Evolutionary conservation across 2,329 filamentous ascomycete genomes (phyloP).

Genomic region (Trichoderma sp.): DNA sequence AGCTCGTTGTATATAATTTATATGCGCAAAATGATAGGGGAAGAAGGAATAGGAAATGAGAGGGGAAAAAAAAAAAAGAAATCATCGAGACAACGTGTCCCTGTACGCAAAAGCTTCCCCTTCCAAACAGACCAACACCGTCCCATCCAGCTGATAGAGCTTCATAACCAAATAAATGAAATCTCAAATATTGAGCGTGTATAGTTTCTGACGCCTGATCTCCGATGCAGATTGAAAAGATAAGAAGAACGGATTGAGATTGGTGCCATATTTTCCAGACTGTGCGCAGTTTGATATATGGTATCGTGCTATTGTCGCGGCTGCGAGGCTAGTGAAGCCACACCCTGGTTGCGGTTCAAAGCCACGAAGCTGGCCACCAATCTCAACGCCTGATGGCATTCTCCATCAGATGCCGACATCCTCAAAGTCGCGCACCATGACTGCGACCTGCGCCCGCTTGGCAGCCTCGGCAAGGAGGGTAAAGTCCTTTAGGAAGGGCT

Average conservation of each 20-base stretch:
- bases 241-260: not conserved
- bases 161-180: not conserved
- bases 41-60: not conserved
- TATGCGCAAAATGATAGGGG: not conserved
- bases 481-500: constrained; percentile 74
- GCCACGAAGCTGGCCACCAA: not conserved
- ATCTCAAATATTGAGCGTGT: not conserved
- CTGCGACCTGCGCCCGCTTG: constrained; percentile 87
- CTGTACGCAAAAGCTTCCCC: not conserved
- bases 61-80: not conserved
- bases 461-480: constrained; percentile 89
- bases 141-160: constrained; percentile 1
- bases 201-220: not conserved
- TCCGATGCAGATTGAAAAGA: not conserved
- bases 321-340: not conserved
- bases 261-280: not conserved
- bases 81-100: not conserved
- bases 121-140: not conserved
- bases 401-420: constrained; percentile 56
- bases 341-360: not conserved
- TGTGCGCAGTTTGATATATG: not conserved
- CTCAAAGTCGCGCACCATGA: constrained; percentile 84
- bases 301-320: not conserved
- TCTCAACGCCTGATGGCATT: not conserved
- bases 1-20: constrained; percentile 10